phyloP scores from a whole-genome alignment of 2,329 filamentous ascomycete species.

The Curvularia lunata region DNA sequence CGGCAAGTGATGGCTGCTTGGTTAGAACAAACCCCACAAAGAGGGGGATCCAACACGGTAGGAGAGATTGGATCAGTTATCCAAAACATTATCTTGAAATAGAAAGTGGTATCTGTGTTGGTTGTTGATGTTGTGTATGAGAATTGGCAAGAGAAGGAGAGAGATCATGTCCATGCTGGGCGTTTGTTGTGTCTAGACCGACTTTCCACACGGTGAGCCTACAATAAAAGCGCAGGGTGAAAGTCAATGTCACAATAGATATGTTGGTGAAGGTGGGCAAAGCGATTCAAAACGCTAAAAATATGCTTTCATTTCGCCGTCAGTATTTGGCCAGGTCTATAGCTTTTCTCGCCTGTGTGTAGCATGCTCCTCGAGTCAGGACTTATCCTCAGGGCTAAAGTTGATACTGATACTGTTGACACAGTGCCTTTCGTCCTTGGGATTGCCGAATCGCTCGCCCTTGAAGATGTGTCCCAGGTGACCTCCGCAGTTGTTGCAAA shows the following conservation, averaged over 20 bases:
- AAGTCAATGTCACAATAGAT: background rate
- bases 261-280: background rate
- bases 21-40: background rate
- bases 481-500: conserved; percentile 92
- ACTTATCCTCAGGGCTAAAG: conserved; percentile 73
- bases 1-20: background rate
- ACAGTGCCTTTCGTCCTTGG: conserved; percentile 95
- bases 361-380: conserved; percentile 49
- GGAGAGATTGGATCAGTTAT: background rate
- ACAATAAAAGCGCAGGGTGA: background rate
- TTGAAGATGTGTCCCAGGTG: conserved; percentile 92
- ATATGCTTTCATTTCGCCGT: conserved; percentile 4
- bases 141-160: background rate
- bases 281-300: background rate
- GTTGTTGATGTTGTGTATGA: background rate
- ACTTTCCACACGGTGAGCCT: background rate
- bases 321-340: conserved; percentile 15
- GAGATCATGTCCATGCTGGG: background rate
- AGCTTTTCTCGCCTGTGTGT: background rate
- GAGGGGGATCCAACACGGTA: background rate
- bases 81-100: background rate
- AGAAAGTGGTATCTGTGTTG: background rate
- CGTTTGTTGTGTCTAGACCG: background rate
- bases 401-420: conserved; percentile 92
- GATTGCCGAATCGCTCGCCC: conserved; percentile 81